phyloP scores from a whole-genome alignment of 352 stramenopile genomes.

The Pilasporangium apinafurcum region DNA sequence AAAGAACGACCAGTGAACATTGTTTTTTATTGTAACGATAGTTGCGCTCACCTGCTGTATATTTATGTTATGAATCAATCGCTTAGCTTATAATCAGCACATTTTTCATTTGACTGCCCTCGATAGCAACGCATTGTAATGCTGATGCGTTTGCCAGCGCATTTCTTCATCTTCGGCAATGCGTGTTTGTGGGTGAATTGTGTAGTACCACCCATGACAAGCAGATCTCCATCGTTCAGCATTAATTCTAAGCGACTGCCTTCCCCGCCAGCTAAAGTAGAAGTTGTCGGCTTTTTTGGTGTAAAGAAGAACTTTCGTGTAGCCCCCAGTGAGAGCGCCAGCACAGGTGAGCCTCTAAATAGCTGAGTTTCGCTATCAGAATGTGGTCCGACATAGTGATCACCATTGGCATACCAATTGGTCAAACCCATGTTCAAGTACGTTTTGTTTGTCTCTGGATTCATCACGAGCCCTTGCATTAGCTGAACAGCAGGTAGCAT shows the following conservation, averaged over 20 bases:
- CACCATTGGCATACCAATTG: slow-evolving; percentile 81
- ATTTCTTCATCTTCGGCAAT: slow-evolving; percentile 24
- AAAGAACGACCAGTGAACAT: too few relatives aligned
- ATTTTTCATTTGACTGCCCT: too few relatives aligned
- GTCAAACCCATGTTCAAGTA: slow-evolving; percentile 46
- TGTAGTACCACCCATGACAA: slow-evolving; percentile 38
- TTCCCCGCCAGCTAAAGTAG: not conserved
- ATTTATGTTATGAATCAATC: too few relatives aligned
- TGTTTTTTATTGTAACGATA: too few relatives aligned
- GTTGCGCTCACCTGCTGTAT: too few relatives aligned
- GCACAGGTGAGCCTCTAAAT: slow-evolving; percentile 22
- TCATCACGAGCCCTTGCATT: slow-evolving; percentile 34
- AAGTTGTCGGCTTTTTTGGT: not conserved
- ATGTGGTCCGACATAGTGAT: slow-evolving; percentile 81
- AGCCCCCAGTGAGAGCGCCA: slow-evolving; percentile 30
- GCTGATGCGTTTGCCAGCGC: slow-evolving; percentile 1
- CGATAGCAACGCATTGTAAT: slow-evolving; percentile 10
- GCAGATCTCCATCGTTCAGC: slow-evolving; percentile 31
- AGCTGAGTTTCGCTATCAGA: slow-evolving; percentile 65
- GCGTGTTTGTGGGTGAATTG: slow-evolving; percentile 39
- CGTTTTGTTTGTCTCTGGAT: slow-evolving; percentile 13
- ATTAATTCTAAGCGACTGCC: slow-evolving; percentile 14
- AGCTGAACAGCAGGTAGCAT: slow-evolving; percentile 33
- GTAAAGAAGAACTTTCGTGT: slow-evolving; percentile 27
- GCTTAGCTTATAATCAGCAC: too few relatives aligned